Conservation (phyloP, 1,139 yeast genomes). For the Lizanozyma gosingica region DNA sequence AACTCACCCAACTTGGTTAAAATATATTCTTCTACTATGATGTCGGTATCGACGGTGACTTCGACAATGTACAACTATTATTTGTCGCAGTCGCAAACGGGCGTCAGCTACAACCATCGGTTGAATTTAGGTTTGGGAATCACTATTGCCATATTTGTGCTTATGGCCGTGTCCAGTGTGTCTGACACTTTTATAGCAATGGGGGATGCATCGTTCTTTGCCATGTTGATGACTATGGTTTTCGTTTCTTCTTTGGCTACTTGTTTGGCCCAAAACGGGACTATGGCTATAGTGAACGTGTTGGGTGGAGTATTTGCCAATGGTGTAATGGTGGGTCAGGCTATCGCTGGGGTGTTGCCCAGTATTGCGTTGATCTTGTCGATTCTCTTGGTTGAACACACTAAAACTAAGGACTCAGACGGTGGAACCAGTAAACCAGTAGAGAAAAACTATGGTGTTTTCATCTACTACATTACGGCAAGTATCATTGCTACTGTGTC, state of each 20-base stretch:
- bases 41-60: constrained; percentile 76
- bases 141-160: constrained; percentile 47
- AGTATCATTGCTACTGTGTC: constrained; percentile 50
- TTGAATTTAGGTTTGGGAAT: constrained; percentile 50
- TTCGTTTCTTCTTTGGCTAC: constrained; percentile 56
- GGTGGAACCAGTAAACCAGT: constrained; percentile 10
- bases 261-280: constrained; percentile 78
- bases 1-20: constrained; percentile 45
- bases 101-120: constrained; percentile 54
- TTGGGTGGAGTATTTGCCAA: constrained; percentile 74
- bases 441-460: constrained; percentile 41
- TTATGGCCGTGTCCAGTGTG: constrained; percentile 35
- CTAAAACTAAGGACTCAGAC: constrained; percentile 7
- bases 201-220: constrained; percentile 33
- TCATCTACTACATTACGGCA: constrained; percentile 65
- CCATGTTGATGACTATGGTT: constrained; percentile 48
- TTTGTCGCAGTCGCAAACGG: constrained; percentile 59
- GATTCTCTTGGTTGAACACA: constrained; percentile 27
- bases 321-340: constrained; percentile 92
- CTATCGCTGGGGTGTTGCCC: constrained; percentile 87
- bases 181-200: constrained; percentile 39
- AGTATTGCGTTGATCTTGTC: constrained; percentile 65
- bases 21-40: constrained; percentile 74
- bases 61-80: constrained; percentile 53
- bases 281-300: constrained; percentile 78